Conservation (phyloP, 73 alveolate genomes). For the Strombidium stylifer region DNA sequence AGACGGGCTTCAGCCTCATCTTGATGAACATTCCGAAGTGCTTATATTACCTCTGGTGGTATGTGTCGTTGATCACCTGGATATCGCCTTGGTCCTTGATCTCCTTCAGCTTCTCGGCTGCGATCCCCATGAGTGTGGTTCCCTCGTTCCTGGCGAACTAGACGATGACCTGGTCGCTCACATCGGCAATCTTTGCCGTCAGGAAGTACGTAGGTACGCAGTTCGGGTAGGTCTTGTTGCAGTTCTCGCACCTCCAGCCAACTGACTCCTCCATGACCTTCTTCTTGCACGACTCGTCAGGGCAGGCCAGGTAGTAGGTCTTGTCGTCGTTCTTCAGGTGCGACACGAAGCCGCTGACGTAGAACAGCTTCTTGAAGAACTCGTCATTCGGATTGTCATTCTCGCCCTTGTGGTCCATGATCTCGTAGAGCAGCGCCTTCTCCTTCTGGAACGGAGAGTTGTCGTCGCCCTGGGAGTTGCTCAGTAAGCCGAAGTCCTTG, state of each 20-base stretch:
- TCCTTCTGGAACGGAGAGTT: no score
- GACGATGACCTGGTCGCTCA: neutral
- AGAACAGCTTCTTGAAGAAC: neutral
- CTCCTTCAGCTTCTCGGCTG: slow-evolving; percentile 32
- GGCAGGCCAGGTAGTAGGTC: slow-evolving; percentile 52
- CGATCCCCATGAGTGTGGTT: slow-evolving; percentile 35
- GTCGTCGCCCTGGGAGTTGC: no score
- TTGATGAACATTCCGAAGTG: slow-evolving; percentile 7
- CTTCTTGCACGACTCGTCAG: slow-evolving; percentile 50
- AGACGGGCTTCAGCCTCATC: neutral
- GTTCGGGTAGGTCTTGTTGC: slow-evolving; percentile 34
- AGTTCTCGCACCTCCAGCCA: slow-evolving; percentile 35
- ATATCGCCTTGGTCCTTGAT: slow-evolving; percentile 25
- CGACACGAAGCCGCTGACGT: slow-evolving; percentile 17
- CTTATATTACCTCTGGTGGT: neutral
- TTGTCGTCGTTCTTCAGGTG: slow-evolving; percentile 44
- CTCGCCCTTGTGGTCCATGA: neutral
- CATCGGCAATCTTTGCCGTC: slow-evolving; percentile 11
- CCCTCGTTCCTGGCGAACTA: slow-evolving; percentile 7
- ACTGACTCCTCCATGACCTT: slow-evolving; percentile 41
- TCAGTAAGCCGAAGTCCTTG: no score
- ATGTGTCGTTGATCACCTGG: slow-evolving; percentile 20
- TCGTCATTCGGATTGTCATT: neutral
- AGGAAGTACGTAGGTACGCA: slow-evolving; percentile 28
- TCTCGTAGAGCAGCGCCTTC: no score